Base-by-base conservation (phyloP, 2,329 filamentous ascomycete species). In the Aspergillus melleus region DNA sequence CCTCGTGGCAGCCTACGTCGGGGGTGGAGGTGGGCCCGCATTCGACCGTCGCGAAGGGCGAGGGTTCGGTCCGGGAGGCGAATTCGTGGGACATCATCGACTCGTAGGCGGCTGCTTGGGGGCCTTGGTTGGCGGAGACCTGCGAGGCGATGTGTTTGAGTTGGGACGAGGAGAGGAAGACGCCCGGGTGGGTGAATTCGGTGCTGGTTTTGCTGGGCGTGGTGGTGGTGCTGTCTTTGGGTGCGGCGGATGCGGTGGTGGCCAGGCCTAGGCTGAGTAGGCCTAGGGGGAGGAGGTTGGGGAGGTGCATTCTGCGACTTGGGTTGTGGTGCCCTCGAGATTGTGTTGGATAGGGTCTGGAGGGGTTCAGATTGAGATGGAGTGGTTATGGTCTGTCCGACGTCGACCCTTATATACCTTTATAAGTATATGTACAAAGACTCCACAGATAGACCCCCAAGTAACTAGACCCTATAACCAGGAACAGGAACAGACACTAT, bases 21-120 rank as follows among this genome's bases (percentile, higher is more conserved):
- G 70, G 70, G 6, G 59, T 68, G 11, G 68, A 69, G 12, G 62
- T 64, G 8, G 70, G 62, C 2, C 70, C 70, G 57, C 70, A 72
- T 16, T 64, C 64, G n/a, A 72, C 67, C 6, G 62, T 68, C 4
- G 52, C 6, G 19, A 36, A n/a, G 9, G 65, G 64, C 1, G 52
- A 49, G 11, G 65, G 62, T 2, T 16, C 12, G 4, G 51, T 53
- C 5, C 51, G 51, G 10, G 51, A 53, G 5, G 51, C 51, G 32
- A 53, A 53, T 32, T 53, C 30, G 51, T 53, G 51, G 3, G 19
- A 20, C 29, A 53, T 32, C 51, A 53, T 53, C 2, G 19, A 16
- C 6, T 12, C 6, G 51, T 36, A 53, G n/a, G 51, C 51, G 19
- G 32, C 14, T 12, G 51, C 26, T 14, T 32, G 36, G n/a, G 51